Evolutionary conservation across 257 asterid genomes (phyloP), one percentile per base, ranked within the genome.

Genomic region (Ligustrum vulgare): DNA sequence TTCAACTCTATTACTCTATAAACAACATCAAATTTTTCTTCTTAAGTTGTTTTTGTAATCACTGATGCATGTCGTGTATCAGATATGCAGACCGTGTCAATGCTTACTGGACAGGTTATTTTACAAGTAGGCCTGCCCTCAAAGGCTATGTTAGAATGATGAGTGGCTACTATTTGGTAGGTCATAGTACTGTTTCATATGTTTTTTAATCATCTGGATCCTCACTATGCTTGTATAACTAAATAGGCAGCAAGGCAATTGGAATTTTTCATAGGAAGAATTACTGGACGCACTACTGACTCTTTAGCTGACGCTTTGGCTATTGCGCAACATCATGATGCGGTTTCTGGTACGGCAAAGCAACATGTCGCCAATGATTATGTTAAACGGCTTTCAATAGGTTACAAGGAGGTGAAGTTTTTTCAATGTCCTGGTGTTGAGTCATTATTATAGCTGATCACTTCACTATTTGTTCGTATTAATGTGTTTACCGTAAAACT

Each of bases 51-150:
- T 10, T 0, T 41, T 16, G 74, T 75, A 65, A 67, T 35, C 67
- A 71, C 67, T 54, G 72, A 68, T 70, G 65, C 20, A 36, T 85
- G 35, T 76, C 37, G 31, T 69, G 74, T 74, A 77, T 79, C 89
- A 95, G 99, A 80, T 95, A 95, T 39, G 99, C 99, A 62, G 99
- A 95, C 81, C 89, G 97, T 62, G 71, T 76, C 76, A 87, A 95
- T 88, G 94, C 87, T 81, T 95, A 93, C 78, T 94, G 99, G 99
- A 94, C 99, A 31, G 99, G 99, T 71, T 94, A 94, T 81, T 94
- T 92, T 85, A 89, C 98, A 23, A 95, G 99, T 78, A 82, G 99
- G 73, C 96, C 99, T 36, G 88, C 90, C 83, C 11, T 90, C 78
- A 95, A 95, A 86, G 86, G 91, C 81, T 95, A 89, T 78, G 96